Base-by-base conservation (phyloP, 192 early-diverging fungal genomes). In the Chytriomyces hyalinus region DNA sequence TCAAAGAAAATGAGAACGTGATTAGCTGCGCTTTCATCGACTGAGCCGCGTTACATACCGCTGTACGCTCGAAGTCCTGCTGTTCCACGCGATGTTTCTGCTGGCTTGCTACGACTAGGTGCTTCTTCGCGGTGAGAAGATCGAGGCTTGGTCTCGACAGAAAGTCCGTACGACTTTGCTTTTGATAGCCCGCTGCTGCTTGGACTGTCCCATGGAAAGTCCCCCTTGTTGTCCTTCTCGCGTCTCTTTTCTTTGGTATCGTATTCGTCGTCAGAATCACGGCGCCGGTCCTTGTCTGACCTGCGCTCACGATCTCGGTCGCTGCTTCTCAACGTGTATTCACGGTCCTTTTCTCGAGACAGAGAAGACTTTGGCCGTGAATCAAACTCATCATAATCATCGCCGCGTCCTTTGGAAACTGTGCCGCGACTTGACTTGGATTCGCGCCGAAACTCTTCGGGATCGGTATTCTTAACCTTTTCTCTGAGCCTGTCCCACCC, bases 201-300 rank as follows among this genome's bases (percentile, higher is more conserved):
- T 57, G 59, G 24, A 15, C 46, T 22, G 10, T 73, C 71, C 71
- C 71, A 73, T 20, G 71, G 71, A 48, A 73, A 73, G 22, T 73
- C 71, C 43, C 53, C 53, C 13, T 57, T 57, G 13, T 63, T 73
- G 3, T 73, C 71, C 61, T 73, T 73, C 46, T 63, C 60, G 36
- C 60, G 53, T 22, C 71, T 36, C 20, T 28, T 71, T 9, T 59
- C 69, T 28, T 71, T 71, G 53, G 69, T 22, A 8, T 73, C 71
- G 53, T 73, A 73, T 47, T 73, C 71, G 22, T 73, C 71, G 62
- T 63, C 61, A 13, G 53, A 28, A 15, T 13, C 53, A 20, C 71
- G n/a, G 15, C 60, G 49, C 43, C 69, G 50, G 61, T 62, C 71
- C 28, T 47, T 60, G 6, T 62, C 71, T n/a, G 36, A 36, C 36